phyloP scores from a whole-genome alignment of 2,329 filamentous ascomycete species.

The Fusarium tricinctum region DNA sequence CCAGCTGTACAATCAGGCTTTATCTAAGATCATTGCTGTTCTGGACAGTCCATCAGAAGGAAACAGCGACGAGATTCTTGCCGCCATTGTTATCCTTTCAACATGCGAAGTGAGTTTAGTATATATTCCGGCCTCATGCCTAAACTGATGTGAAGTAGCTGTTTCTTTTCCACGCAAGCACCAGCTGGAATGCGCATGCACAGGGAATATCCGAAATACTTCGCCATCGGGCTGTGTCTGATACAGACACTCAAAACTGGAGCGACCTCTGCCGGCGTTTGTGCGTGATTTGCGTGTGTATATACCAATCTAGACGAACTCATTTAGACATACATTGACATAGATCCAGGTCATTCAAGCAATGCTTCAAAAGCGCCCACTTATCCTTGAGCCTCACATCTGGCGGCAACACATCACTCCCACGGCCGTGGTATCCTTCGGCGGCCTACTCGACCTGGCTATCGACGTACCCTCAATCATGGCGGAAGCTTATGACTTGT shows the following conservation, averaged over 20 bases:
- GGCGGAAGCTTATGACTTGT: not conserved
- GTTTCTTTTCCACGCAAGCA: slow-evolving; percentile 6
- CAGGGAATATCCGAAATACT: slow-evolving; percentile 24
- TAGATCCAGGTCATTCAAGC: slow-evolving; percentile 9
- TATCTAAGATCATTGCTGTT: slow-evolving; percentile 1
- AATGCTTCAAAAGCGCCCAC: not conserved
- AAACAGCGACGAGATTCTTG: not conserved
- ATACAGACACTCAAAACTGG: not conserved
- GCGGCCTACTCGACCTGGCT: not conserved
- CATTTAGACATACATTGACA: not conserved
- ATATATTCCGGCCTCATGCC: rapidly evolving
- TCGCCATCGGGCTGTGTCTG: not conserved
- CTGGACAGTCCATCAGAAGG: not conserved
- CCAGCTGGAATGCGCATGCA: slow-evolving; percentile 7
- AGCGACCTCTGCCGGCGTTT: slow-evolving; percentile 12
- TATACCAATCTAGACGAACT: rapidly evolving
- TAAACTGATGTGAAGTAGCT: not conserved
- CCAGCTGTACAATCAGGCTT: slow-evolving; percentile 2
- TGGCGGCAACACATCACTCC: slow-evolving; percentile 4
- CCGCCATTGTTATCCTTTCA: slow-evolving; percentile 9
- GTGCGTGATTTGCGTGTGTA: slow-evolving; percentile 17
- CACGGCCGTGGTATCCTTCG: not conserved
- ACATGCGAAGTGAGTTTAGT: slow-evolving; percentile 8
- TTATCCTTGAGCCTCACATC: not conserved
- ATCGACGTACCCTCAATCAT: slow-evolving; percentile 4